These are phyloP conservation scores for Forsythia viridissima DNA, from an alignment of 257 asterid species.

Conservation along the genomic window DNA sequence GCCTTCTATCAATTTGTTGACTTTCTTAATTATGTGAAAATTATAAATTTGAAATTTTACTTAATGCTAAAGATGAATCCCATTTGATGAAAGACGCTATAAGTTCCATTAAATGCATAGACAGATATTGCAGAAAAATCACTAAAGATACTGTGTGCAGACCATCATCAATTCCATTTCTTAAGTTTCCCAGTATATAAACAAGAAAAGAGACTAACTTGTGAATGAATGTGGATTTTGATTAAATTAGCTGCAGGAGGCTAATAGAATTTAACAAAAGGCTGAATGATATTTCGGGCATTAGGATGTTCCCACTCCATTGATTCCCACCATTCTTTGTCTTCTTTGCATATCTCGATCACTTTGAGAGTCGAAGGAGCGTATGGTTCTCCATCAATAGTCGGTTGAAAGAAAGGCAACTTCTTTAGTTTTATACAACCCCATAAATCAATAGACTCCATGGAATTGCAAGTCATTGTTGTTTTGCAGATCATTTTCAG, in stretches of 20 bases:
- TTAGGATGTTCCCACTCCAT: conserved; percentile 24
- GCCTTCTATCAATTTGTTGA: too few species aligned
- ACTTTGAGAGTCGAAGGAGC: conserved; percentile 5
- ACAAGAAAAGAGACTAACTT: too few species aligned
- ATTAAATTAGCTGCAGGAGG: neutral
- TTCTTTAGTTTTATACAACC: conserved; percentile 18
- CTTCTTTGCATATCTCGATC: conserved; percentile 14
- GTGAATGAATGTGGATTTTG: too few species aligned
- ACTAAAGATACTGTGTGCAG: too few species aligned
- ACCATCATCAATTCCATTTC: too few species aligned
- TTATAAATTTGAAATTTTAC: too few species aligned
- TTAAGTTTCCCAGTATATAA: too few species aligned
- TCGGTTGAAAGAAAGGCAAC: neutral
- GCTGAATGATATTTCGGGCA: conserved; percentile 10
- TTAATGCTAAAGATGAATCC: too few species aligned
- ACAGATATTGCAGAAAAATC: too few species aligned
- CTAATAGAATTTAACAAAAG: conserved; percentile 14
- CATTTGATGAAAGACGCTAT: too few species aligned
- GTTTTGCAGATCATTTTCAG: conserved; percentile 26
- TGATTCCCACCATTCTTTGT: conserved; percentile 24
- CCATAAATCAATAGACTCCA: neutral
- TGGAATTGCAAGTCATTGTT: conserved; percentile 19
- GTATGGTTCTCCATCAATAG: neutral
- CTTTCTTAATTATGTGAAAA: too few species aligned
- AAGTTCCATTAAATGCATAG: too few species aligned